Evolutionary conservation across 139 green algal species (phyloP), one percentile per base, ranked within the genome.

Genomic region (Ettlia oleoabundans): DNA sequence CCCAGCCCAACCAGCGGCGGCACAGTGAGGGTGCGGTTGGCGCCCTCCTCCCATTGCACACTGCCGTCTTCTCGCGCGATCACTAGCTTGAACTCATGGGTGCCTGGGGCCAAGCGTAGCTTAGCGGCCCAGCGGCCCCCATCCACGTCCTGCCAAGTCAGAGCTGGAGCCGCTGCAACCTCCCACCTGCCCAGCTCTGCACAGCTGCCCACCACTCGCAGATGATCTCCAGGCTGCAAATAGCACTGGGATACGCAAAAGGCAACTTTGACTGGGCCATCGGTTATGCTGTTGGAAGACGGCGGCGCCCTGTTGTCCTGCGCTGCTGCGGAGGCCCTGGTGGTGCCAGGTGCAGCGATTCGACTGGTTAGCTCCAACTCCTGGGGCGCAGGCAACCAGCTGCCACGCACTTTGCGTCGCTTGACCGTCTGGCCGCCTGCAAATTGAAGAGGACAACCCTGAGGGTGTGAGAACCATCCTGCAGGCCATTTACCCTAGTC

Each of bases 1-100:
- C 41, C 38, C 42, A 77, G 70, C 3, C 42, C 42, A 3, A 3
- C 43, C 70, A 77, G 70, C 40, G 62, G 70, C 42, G 42, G 70
- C 70, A 77, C 42, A 10, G 40, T 41, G 37, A 77, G 70, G 42
- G 40, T 10, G 43, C 70, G 42, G 70, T 77, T 53, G n/a, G 43
- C 22, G 2, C 70, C 70, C 28, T 41, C 70, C 42, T 77, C 70
- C 70, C 70, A 77, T 3, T 19, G 41, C n/a, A 63, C n/a, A 2
- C 18, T 15, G 42, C 43, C 42, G 42, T 62, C 70, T 26, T 72
- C 33, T 4, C 70, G 65, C 10, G 40, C 42, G 15, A 76, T 37
- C 41, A 77, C 43, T 19, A 77, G 70, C 70, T 77, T 77, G 42
- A 52, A 77, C 21, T n/a, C 13, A 30, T 77, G n/a, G 40, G 21